These are phyloP conservation scores for Alternaria angustiovoidea DNA, from an alignment of 2,329 filamentous ascomycete species.

Conservation along the genomic window DNA sequence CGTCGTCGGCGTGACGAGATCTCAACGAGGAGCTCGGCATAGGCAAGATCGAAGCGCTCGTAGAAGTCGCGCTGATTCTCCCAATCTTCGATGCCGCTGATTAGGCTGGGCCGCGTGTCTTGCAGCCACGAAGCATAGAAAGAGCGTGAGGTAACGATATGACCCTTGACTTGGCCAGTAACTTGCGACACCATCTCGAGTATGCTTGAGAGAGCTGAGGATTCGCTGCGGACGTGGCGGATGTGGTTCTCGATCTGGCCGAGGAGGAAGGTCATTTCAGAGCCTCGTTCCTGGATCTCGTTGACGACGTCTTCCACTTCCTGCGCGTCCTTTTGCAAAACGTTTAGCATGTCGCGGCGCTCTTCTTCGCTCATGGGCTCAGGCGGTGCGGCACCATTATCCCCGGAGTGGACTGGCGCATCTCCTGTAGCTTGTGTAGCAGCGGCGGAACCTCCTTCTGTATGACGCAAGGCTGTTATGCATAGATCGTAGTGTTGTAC, in stretches of 20 bases:
- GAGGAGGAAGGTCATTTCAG: conserved; percentile 78
- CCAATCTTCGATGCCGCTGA: conserved; percentile 74
- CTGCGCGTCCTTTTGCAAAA: conserved; percentile 75
- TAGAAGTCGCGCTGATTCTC: conserved; percentile 82
- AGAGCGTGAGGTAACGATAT: conserved; percentile 70
- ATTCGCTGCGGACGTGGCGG: conserved; percentile 63
- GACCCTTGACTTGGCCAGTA: conserved; percentile 69
- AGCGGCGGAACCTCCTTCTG: conserved; percentile 68
- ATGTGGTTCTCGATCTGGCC: conserved; percentile 70
- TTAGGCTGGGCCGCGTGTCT: conserved; percentile 75
- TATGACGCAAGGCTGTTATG: conserved; percentile 88
- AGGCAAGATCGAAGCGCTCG: conserved; percentile 83
- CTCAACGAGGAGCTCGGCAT: conserved; percentile 85
- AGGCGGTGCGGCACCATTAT: conserved; percentile 56
- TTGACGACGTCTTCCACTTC: conserved; percentile 69
- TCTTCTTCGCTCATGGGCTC: conserved; percentile 79
- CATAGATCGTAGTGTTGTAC: conserved; percentile 93
- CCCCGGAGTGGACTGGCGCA: conserved; percentile 35
- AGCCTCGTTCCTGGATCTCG: conserved; percentile 76
- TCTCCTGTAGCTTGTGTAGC: conserved; percentile 54
- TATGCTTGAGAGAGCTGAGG: conserved; percentile 67
- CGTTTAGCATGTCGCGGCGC: conserved; percentile 80
- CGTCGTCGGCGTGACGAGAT: conserved; percentile 76
- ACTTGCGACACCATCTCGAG: conserved; percentile 74
- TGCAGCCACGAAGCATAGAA: conserved; percentile 72